Base-by-base conservation (phyloP, 202 grass and related monocot genomes). In the Zoysia matrella region DNA sequence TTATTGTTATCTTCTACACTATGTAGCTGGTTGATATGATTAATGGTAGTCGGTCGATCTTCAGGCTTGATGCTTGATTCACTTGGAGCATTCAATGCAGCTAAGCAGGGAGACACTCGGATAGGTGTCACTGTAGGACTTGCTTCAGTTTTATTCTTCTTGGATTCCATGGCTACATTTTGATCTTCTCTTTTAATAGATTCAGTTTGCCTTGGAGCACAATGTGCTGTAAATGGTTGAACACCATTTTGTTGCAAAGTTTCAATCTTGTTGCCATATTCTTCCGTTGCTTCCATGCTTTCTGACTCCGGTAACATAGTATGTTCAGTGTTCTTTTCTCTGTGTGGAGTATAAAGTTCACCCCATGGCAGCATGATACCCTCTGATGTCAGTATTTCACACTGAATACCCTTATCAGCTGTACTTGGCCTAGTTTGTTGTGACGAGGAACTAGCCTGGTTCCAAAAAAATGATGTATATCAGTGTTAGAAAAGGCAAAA, bases 311-410 rank as follows among this genome's bases (percentile, higher is more conserved):
- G 50, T 72, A 62, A 52, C 63, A 48, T 60, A 0, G 5, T 73
- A 69, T 84, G 55, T 77, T 72, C 60, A 81, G 41, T 50, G 18
- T 54, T 14, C 47, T 45, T 41, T 71, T 15, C 72, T 66, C 42
- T 55, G 52, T 47, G 49, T 46, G 54, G 51, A 56, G 58, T 60
- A 47, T 76, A 51, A 7, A 62, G 60, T 69, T 87, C 81, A 8
- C 73, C 88, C 69, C 48, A 78, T 0, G 70, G 80, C 45, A 79
- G 30, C 70, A 64, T 66, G 65, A 75, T 69, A 74, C 83, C 70
- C 80, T 86, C 88, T 50, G 84, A 82, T 80, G 81, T 91, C 69
- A 87, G 75, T 81, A 87, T 47, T 70, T 88, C 83, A 51, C 76
- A 88, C 30, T 85, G 82, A 82, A 85, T 86, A 75, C 43, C 83